Percentiles rank a stretch among this genome's conserved stretches.
Conservation (phyloP, 2,329 filamentous ascomycete genomes). For the Colletotrichum sp. region DNA sequence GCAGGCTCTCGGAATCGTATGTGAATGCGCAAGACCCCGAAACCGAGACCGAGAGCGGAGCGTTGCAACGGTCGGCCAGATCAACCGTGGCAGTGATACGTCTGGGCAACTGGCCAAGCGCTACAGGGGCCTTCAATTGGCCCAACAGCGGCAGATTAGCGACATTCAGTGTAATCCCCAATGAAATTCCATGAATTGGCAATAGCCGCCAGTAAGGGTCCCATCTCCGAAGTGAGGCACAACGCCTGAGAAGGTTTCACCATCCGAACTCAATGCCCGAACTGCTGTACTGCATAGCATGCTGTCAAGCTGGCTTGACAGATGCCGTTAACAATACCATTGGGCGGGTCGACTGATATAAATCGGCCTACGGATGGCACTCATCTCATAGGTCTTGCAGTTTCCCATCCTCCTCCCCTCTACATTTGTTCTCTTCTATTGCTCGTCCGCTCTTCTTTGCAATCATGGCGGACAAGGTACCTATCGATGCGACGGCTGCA, state of each 20-base stretch:
- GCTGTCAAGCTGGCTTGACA: background rate
- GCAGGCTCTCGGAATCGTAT: background rate
- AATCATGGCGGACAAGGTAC: background rate
- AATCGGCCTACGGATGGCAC: background rate
- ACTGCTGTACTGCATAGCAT: background rate
- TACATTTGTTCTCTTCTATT: background rate
- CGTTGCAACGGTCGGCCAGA: background rate
- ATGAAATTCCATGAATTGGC: background rate
- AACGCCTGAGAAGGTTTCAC: background rate
- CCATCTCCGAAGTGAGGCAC: background rate
- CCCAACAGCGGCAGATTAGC: background rate
- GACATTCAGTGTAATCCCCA: background rate
- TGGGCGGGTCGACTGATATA: background rate
- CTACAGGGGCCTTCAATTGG: background rate
- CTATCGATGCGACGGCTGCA: background rate
- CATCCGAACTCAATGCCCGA: background rate
- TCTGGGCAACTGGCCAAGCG: background rate
- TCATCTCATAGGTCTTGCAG: background rate
- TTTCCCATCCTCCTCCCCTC: background rate
- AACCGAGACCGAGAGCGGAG: conserved; percentile 3
- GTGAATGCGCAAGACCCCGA: background rate
- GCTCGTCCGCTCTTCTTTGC: background rate
- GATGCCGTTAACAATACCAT: background rate
- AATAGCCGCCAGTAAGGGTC: background rate
- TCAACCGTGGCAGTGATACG: background rate